Evolutionary conservation across 129 eudicot species (phyloP).

Genomic region (Helianthus annuus): HanXRQr2.0-SUNRISE NC_035440.2:12536427-12536926

Average conservation of each 20-base stretch:
- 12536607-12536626: slow-evolving; percentile 71
- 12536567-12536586: slow-evolving; percentile 67
- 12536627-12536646: slow-evolving; percentile 54
- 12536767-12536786: not conserved
- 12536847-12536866: no score
- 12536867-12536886: no score
- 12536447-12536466: not conserved
- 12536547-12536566: slow-evolving; percentile 59
- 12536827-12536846: not conserved
- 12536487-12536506: slow-evolving; percentile 66
- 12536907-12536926: no score
- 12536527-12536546: slow-evolving; percentile 50
- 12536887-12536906: no score
- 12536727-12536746: not conserved
- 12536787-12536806: not conserved
- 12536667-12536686: not conserved
- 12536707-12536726: not conserved
- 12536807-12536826: not conserved
- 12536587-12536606: slow-evolving; percentile 48
- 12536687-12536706: not conserved
- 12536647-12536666: slow-evolving; percentile 76
- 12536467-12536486: slow-evolving; percentile 65
- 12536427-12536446: not conserved
- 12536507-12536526: slow-evolving; percentile 52
- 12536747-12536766: not conserved